A percentile compares a stretch with the other conserved stretches of the same genome.
phyloP scores from a whole-genome alignment of 805 yeast genomes.

The Wickerhamia fluorescens region DNA sequence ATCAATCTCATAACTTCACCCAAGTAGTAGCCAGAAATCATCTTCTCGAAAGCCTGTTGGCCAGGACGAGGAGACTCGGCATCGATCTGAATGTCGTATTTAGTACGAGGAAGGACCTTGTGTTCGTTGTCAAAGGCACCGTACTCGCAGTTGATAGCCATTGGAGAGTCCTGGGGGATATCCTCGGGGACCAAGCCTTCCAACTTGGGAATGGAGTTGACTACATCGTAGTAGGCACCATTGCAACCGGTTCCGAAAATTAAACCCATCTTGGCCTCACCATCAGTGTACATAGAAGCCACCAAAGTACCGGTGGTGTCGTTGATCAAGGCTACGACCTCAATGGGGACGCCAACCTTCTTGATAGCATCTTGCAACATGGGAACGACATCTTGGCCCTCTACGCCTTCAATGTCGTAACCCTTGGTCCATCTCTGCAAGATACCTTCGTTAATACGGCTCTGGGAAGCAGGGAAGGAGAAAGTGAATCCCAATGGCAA shows the following conservation, averaged over 20 bases:
- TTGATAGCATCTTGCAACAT: slow-evolving; percentile 75
- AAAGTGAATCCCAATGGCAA: slow-evolving; percentile 84
- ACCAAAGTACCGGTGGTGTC: slow-evolving; percentile 97
- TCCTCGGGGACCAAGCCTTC: slow-evolving; percentile 63
- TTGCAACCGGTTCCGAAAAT: slow-evolving; percentile 97
- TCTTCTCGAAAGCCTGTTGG: slow-evolving; percentile 92
- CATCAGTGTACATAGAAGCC: slow-evolving; percentile 89
- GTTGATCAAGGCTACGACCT: slow-evolving; percentile 87
- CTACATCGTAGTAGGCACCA: slow-evolving; percentile 88
- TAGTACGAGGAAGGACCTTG: slow-evolving; percentile 76
- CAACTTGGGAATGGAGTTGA: slow-evolving; percentile 70
- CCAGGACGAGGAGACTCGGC: slow-evolving; percentile 89
- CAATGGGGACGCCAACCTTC: slow-evolving; percentile 62
- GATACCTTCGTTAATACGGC: slow-evolving; percentile 75
- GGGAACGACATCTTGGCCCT: slow-evolving; percentile 91
- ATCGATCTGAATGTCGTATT: slow-evolving; percentile 77
- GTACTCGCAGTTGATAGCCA: slow-evolving; percentile 98
- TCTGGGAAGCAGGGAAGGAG: slow-evolving; percentile 83
- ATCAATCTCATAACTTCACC: slow-evolving; percentile 87
- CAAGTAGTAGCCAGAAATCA: slow-evolving; percentile 94
- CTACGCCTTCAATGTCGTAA: slow-evolving; percentile 87
- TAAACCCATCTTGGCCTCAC: slow-evolving; percentile 86
- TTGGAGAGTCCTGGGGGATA: slow-evolving; percentile 55
- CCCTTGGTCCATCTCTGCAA: slow-evolving; percentile 98
- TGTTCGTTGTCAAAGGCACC: slow-evolving; percentile 97